phyloP scores from a whole-genome alignment of 495 filamentous ascomycete genomes.

The Aspergillus baeticus region DNA sequence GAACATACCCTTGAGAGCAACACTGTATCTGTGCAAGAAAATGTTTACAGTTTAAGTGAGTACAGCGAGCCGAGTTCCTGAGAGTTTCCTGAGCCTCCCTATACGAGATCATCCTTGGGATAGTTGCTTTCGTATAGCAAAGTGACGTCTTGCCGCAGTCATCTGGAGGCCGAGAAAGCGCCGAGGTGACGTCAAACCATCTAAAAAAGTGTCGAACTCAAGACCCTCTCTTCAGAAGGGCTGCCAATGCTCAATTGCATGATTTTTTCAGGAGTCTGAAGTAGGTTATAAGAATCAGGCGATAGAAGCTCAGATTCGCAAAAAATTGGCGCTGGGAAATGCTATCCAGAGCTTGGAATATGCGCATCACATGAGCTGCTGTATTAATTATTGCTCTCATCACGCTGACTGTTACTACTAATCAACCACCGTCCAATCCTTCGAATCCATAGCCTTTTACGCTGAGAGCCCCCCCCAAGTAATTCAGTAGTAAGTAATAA shows the following conservation, averaged over 20 bases:
- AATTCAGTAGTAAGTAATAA: background rate
- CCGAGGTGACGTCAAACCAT: slow-evolving; percentile 30
- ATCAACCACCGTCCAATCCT: too few species aligned
- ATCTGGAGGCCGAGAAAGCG: slow-evolving; percentile 19
- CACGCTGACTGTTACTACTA: background rate
- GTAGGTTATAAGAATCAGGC: background rate
- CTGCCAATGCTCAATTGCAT: background rate
- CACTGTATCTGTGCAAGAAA: too few species aligned
- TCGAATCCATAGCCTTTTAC: too few species aligned
- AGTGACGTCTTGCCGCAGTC: background rate
- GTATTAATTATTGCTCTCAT: background rate
- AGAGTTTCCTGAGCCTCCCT: too few species aligned
- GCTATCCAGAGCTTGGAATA: background rate
- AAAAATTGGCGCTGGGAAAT: background rate
- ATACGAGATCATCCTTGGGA: too few species aligned
- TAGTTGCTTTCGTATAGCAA: too few species aligned
- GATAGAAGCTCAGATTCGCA: background rate
- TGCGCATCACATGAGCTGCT: background rate
- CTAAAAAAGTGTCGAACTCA: background rate
- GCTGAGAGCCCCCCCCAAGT: too few species aligned
- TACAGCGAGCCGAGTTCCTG: too few species aligned
- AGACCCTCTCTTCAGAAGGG: background rate
- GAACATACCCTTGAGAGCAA: too few species aligned
- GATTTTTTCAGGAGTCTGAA: background rate
- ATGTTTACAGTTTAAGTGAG: too few species aligned